Base-by-base conservation (phyloP, 1,284 basidiomycete genomes). In the Trichosporon ovoides region DNA sequence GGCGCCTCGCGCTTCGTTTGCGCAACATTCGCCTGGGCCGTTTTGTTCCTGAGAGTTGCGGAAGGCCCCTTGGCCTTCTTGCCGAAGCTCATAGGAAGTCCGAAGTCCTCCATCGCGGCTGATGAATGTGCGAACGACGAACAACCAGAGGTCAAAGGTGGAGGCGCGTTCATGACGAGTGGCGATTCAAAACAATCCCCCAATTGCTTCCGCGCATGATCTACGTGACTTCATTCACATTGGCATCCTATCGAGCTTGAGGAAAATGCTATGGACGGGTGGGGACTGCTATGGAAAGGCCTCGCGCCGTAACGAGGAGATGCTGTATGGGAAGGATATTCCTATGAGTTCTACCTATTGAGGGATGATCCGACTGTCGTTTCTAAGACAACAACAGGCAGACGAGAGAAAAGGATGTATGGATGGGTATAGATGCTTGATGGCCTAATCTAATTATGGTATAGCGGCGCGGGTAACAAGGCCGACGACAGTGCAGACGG, bases 81-180 rank as follows among this genome's bases (percentile, higher is more conserved):
- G 62, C 77, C 77, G 59, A 79, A 79, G 66, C 72, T 73, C 73
- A 78, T 76, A 2, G 76, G 76, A 2, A 78, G 67, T 22, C 68
- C 74, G 31, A 69, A 70, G n/a, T 64, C 68, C 28, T 78, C 76
- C 76, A 78, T 78, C 24, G 20, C 68, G 35, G 37, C 11, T 31
- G 36, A 33, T 48, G 55, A 36, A 34, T 14, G 20, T 9, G 22
- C 48, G 4, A 31, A 31, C 28, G 33, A 19, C 38, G 33, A 19
- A 37, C 19, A 35, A 38, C 18, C 10, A 19, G 28, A n/a, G 34
- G n/a, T 18, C n/a, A 33, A 6, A 22, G 43, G 28, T 38, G 48
- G 53, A 20, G 56, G 53, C 12, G 34, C 20, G 50, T 18, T 19
- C 33, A 31, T 38, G 38, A 53, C 31, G 38, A 34, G 28, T 18